phyloP scores from a whole-genome alignment of 1,284 basidiomycete genomes.

The Lignosus rhinocerotis region DNA sequence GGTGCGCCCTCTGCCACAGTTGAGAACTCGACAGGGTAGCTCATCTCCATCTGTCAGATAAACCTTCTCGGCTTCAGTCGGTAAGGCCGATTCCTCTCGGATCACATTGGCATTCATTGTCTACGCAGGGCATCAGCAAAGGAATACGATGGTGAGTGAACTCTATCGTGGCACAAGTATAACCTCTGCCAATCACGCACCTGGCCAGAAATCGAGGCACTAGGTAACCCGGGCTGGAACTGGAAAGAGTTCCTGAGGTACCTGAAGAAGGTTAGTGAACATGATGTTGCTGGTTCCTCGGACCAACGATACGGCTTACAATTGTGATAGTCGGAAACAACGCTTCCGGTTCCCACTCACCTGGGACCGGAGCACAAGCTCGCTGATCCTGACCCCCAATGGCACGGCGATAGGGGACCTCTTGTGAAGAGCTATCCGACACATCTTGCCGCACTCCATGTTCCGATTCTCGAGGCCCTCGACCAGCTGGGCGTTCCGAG shows the following conservation, averaged over 20 bases:
- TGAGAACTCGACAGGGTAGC: no score
- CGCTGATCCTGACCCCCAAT: background rate
- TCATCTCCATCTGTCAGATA: background rate
- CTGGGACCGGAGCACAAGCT: background rate
- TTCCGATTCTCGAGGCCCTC: constrained; percentile 13
- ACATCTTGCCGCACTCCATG: constrained; percentile 4
- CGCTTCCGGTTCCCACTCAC: background rate
- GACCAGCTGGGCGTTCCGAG: constrained; percentile 15
- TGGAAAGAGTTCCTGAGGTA: constrained; percentile 25
- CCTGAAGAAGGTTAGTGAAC: constrained; percentile 9
- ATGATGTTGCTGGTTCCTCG: no score
- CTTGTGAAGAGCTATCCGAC: constrained; percentile 21
- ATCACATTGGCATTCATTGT: background rate
- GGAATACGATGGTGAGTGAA: constrained; percentile 21
- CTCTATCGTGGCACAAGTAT: no score
- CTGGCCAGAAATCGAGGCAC: constrained; percentile 20
- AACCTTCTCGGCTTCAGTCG: constrained; percentile 16
- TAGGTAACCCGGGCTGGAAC: constrained; percentile 31
- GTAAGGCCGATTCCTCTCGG: constrained; percentile 1
- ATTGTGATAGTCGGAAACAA: constrained; percentile 8
- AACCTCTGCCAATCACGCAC: background rate
- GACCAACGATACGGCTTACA: background rate
- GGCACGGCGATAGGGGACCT: constrained; percentile 24
- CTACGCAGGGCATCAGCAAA: constrained; percentile 15
- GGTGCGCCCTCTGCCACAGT: background rate